A percentile compares a stretch with the other conserved stretches of the same genome.
These are phyloP conservation scores for Albugo candida DNA, from an alignment of 352 stramenopile species.

Conservation along the genomic window DNA sequence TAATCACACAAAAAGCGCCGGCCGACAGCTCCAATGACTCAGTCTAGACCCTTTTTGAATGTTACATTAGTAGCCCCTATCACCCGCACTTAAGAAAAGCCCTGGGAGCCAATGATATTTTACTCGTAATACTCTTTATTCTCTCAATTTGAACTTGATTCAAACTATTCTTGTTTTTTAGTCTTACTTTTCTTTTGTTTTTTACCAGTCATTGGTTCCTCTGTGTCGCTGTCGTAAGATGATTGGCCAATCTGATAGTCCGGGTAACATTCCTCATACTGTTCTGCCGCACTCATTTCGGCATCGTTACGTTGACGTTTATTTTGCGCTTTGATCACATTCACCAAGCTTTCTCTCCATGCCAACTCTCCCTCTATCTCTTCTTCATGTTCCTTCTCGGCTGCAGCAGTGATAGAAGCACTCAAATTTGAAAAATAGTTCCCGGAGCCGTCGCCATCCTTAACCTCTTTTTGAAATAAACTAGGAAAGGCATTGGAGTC, in stretches of 20 bases:
- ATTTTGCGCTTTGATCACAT: constrained; percentile 25
- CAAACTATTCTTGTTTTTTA: background rate
- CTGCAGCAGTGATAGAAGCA: constrained; percentile 35
- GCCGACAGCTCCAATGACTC: too few species aligned
- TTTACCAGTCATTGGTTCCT: constrained; percentile 24
- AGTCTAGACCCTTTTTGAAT: too few species aligned
- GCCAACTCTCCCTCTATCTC: constrained; percentile 22
- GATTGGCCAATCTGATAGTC: constrained; percentile 17
- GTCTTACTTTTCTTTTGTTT: constrained; percentile 14
- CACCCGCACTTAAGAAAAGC: too few species aligned
- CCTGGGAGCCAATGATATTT: too few species aligned
- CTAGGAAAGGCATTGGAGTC: background rate
- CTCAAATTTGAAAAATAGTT: constrained; percentile 54
- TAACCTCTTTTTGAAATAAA: constrained; percentile 3
- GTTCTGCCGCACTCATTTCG: constrained; percentile 17
- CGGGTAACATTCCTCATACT: constrained; percentile 40
- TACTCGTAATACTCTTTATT: too few species aligned
- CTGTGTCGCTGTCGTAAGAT: constrained; percentile 36
- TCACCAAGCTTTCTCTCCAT: constrained; percentile 39
- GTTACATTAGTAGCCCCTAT: too few species aligned
- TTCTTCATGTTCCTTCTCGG: constrained; percentile 17
- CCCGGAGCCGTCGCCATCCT: constrained; percentile 3
- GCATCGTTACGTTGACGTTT: constrained; percentile 17
- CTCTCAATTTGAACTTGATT: too few species aligned
- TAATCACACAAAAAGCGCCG: too few species aligned